Percentiles rank a stretch among this genome's conserved stretches.
Evolutionary conservation across 495 filamentous ascomycete genomes (phyloP).

Genomic region (Tuber calosporum): DNA sequence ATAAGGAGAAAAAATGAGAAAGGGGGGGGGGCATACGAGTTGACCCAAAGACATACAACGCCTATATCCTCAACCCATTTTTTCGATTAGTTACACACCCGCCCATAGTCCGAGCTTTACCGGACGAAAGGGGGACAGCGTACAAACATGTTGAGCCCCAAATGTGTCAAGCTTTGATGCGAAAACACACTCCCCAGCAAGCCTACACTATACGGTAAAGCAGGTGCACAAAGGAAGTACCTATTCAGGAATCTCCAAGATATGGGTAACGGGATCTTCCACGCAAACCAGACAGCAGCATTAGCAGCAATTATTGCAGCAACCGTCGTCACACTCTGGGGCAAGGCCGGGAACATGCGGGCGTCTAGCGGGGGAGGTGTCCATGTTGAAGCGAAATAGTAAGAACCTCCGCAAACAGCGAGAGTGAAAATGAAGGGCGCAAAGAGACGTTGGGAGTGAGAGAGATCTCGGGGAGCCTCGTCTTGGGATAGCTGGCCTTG

Average conservation of each 20-base stretch:
- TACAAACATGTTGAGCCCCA: slow-evolving; percentile 61
- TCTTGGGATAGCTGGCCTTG: slow-evolving; percentile 26
- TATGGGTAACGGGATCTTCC: slow-evolving; percentile 56
- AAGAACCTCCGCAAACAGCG: slow-evolving; percentile 29
- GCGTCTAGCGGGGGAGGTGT: slow-evolving; percentile 22
- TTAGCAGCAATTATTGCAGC: slow-evolving; percentile 61
- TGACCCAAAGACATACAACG: slow-evolving; percentile 53
- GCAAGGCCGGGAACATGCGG: slow-evolving; percentile 60
- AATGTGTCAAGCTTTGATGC: slow-evolving; percentile 62
- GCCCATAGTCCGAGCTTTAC: not conserved
- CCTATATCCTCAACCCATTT: slow-evolving; percentile 10
- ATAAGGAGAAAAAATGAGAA: too few relatives aligned
- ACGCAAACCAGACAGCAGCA: slow-evolving; percentile 53
- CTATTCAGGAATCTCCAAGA: slow-evolving; percentile 68
- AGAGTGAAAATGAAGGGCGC: slow-evolving; percentile 38
- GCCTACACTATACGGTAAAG: slow-evolving; percentile 57
- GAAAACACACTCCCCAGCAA: slow-evolving; percentile 70
- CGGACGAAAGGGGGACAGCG: slow-evolving; percentile 8
- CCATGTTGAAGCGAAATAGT: slow-evolving; percentile 36
- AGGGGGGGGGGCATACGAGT: slow-evolving; percentile 45
- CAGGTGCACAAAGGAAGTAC: slow-evolving; percentile 67
- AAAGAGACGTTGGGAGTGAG: slow-evolving; percentile 38
- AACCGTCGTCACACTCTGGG: slow-evolving; percentile 73
- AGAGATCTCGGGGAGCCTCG: slow-evolving; percentile 28
- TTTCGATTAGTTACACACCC: not conserved